Evolutionary conservation across 2,329 filamentous ascomycete species (phyloP), one percentile per base, ranked within the genome.

Genomic region (Pseudovirgaria hyperparasitica): DNA sequence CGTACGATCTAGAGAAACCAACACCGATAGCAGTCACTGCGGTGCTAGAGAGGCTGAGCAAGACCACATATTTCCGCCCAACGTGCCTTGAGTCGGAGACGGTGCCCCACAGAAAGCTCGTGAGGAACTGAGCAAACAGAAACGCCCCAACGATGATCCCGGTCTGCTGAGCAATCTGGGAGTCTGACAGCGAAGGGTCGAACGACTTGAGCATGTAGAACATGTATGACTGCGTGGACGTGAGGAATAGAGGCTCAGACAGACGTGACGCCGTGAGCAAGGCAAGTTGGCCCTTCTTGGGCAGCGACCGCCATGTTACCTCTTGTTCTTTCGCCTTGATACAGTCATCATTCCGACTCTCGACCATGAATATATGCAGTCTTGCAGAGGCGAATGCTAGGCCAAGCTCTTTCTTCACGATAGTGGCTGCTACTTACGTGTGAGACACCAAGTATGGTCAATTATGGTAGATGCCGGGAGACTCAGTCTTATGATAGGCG

Each of bases 121-220:
- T 92, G 13, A 82, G 46, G 43, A 87, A 87, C 48, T 93, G 84
- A 0, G 79, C 76, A 0, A 75, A 77, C 0, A 80, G 86, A 46
- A 92, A 92, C 20, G 74, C 75, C 9, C 78, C 82, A 25, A 81
- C 73, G 14, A 92, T 60, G 3, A 92, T 57, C 20, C 84, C 84
- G 1, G 80, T 79, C 48, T 90, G 82, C 12, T 67, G 65, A 0
- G 84, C 72, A 38, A 92, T 85, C 2, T 68, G 72, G 2, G 65
- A 65, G 28, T 75, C 67, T 3, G 67, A 56, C 12, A 66, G 50
- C 13, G 54, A 62, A 3, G 63, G 62, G 14, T 80, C 65, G 41
- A 92, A 87, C 32, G 76, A 87, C 40, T 72, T 74, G n/a, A 93
- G 68, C 50, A 90, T 82, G 52, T 87, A 92, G 55, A 82, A 92